These are phyloP conservation scores for Creolimax fragrantissima DNA, from an alignment of 78 protist genomes.

Conservation along the genomic window DNA sequence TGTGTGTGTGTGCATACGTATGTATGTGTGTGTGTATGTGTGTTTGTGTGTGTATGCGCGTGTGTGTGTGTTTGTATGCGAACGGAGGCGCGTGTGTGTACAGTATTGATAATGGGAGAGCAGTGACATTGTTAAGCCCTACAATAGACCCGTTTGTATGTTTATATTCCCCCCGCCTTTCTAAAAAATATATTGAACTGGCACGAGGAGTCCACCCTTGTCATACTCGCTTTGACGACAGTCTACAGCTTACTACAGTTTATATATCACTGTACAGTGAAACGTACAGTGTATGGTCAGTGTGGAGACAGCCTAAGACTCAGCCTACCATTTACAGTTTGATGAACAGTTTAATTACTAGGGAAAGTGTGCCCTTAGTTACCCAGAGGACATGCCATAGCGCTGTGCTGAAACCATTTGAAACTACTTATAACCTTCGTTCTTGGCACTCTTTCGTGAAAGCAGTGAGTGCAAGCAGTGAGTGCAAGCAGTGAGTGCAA, in stretches of 20 bases:
- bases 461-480: no score
- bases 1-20: background rate
- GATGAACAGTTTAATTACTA: no score
- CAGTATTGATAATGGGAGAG: background rate
- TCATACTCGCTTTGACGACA: background rate
- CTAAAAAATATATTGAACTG: background rate
- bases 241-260: no score
- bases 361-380: no score
- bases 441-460: no score
- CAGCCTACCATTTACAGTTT: background rate
- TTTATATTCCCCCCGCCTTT: background rate
- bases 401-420: no score
- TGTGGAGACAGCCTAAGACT: background rate
- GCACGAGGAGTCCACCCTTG: background rate
- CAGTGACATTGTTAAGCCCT: background rate
- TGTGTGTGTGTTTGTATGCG: constrained; percentile 5
- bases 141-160: background rate
- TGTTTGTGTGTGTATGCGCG: background rate
- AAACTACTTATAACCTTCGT: no score
- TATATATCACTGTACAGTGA: background rate
- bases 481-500: no score
- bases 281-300: background rate
- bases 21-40: constrained; percentile 13
- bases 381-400: no score
- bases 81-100: background rate